Conservation (phyloP, 2,329 filamentous ascomycete genomes). For the Diplocarpon mali region DNA sequence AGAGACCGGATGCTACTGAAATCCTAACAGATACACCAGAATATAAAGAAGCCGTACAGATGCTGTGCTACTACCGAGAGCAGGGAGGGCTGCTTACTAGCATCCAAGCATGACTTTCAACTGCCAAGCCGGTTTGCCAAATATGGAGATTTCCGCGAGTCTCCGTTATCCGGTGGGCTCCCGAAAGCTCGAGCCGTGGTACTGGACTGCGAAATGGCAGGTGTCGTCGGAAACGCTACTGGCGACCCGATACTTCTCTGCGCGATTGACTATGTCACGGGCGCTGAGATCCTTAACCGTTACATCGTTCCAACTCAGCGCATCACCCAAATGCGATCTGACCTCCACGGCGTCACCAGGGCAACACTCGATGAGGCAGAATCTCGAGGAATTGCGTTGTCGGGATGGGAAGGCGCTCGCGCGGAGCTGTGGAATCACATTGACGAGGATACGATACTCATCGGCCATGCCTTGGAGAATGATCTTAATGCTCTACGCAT, state of each 20-base stretch:
- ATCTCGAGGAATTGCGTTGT: slow-evolving; percentile 25
- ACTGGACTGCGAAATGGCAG: slow-evolving; percentile 40
- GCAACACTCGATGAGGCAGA: slow-evolving; percentile 27
- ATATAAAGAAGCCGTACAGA: background rate
- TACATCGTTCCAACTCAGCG: slow-evolving; percentile 30
- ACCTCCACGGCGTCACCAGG: slow-evolving; percentile 31
- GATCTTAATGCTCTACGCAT: slow-evolving; percentile 36
- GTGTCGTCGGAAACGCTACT: slow-evolving; percentile 22
- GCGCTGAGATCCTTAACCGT: slow-evolving; percentile 34
- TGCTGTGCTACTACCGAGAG: background rate
- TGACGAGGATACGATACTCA: slow-evolving; percentile 34
- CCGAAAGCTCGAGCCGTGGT: slow-evolving; percentile 28
- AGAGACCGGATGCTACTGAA: background rate
- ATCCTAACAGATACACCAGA: background rate
- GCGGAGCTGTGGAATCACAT: slow-evolving; percentile 31
- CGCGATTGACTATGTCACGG: slow-evolving; percentile 36
- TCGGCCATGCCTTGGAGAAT: slow-evolving; percentile 36
- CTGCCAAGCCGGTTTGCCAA: background rate
- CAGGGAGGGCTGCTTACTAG: background rate
- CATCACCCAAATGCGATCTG: slow-evolving; percentile 30
- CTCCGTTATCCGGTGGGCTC: background rate
- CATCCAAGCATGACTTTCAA: background rate
- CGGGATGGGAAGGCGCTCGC: slow-evolving; percentile 34
- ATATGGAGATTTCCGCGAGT: background rate
- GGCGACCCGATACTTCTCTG: slow-evolving; percentile 29